Conservation (phyloP, 2,329 filamentous ascomycete genomes). For the Talaromyces amestolkiae region DNA sequence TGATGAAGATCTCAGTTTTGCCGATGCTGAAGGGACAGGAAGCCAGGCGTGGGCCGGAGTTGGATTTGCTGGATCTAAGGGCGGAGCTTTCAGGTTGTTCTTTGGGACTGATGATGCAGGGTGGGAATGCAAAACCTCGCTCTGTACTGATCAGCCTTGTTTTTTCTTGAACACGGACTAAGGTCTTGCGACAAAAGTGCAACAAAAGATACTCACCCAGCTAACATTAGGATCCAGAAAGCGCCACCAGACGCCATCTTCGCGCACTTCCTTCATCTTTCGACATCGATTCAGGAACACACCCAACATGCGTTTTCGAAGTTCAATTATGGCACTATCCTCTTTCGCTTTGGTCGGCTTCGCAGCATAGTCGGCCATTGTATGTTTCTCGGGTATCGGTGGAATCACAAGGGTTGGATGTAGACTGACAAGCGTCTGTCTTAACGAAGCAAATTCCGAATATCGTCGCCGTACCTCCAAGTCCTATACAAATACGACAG, state of each 20-base stretch:
- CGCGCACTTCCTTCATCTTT: conserved; percentile 84
- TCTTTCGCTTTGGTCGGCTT: conserved; percentile 98
- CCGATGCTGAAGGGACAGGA: conserved; percentile 78
- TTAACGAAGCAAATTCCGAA: conserved; percentile 90
- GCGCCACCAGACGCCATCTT: conserved; percentile 95
- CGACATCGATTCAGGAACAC: conserved; percentile 94
- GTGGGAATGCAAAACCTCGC: conserved; percentile 89
- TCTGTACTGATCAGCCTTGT: conserved; percentile 53
- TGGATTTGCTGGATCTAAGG: conserved; percentile 89
- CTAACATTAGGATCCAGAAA: conserved; percentile 97
- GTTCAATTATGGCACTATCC: conserved; percentile 92
- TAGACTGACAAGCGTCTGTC: conserved; percentile 82
- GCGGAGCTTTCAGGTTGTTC: conserved; percentile 91
- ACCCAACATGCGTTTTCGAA: conserved; percentile 92
- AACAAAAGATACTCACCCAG: conserved; percentile 65
- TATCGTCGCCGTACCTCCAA: conserved; percentile 92
- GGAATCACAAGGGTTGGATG: conserved; percentile 95
- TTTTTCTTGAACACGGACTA: neutral
- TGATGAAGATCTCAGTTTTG: conserved; percentile 68
- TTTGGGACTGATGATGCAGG: conserved; percentile 90
- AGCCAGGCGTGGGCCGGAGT: conserved; percentile 82
- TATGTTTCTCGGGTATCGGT: conserved; percentile 97
- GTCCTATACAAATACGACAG: conserved; percentile 63
- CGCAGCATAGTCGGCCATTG: conserved; percentile 96
- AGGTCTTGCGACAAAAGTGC: neutral